Evolutionary conservation across 1,139 yeast species (phyloP), one percentile per base, ranked within the genome.

Genomic region (Nakaseomyces delphensis): DNA sequence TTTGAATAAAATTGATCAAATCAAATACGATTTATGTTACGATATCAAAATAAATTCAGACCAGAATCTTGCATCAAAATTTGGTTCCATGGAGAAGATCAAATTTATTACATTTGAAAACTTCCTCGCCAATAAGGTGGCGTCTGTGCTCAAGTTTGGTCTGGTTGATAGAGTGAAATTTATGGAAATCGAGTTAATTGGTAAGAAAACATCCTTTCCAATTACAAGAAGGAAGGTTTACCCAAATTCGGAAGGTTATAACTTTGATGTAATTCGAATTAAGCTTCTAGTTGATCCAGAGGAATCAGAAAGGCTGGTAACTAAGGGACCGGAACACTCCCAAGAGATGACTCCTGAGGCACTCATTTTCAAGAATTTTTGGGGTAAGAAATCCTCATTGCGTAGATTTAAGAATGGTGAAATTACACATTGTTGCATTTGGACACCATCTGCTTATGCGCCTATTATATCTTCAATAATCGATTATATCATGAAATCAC

Each of bases 371-470:
- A 76, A 85, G 52, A 68, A 77, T 4, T 89, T 91, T 59, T 93
- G 98, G 99, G 97, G 97, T 3, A 60, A 74, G 11, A 80, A 76
- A 53, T 79, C 95, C 0, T 86, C 94, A 13, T 70, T 91, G 46
- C 77, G 99, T 67, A 76, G 94, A 59, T 93, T 89, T 66, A 82
- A 80, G 59, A 95, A 89, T 62, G 97, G 97, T 25, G 70, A 81
- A 3, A 86, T 93, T 48, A 79, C 77, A 49, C 93, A 91, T 63
- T 83, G 95, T 62, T 94, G 91, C 43, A 81, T 86, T 27, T 91
- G 97, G 97, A 68, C 73, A 7, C 62, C 71, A 2, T 70, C 76
- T n/a, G 66, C 73, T 23, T 67, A 70, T 33, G 81, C 77, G 44
- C 83, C 93, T 1, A 70, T 86, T 16, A 77, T 79, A n/a, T 62